A percentile compares a stretch with the other conserved stretches of the same genome.
phyloP scores from a whole-genome alignment of 2,329 filamentous ascomycete species.

The Nemania abortiva region DNA sequence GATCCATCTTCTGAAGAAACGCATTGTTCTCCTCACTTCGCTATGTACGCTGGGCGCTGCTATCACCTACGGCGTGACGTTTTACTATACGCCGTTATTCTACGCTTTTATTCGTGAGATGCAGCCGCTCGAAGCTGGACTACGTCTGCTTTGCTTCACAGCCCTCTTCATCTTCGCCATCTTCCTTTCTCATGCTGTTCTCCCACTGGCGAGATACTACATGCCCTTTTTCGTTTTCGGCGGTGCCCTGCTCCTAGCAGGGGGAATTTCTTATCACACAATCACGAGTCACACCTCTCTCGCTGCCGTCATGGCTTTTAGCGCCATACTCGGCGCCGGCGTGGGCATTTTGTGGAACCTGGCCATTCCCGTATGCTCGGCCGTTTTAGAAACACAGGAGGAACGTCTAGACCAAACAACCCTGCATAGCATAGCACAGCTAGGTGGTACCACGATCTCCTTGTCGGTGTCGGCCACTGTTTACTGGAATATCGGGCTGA shows the following conservation, averaged over 20 bases:
- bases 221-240: slow-evolving; percentile 50
- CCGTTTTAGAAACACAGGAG: slow-evolving; percentile 45
- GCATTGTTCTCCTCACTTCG: slow-evolving; percentile 58
- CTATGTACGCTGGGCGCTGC: slow-evolving; percentile 53
- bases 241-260: slow-evolving; percentile 46
- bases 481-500: slow-evolving; percentile 51
- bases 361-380: slow-evolving; percentile 49
- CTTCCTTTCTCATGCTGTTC: slow-evolving; percentile 51
- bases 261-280: slow-evolving; percentile 46
- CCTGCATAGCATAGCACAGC: slow-evolving; percentile 53
- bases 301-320: slow-evolving; percentile 50
- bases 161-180: slow-evolving; percentile 39
- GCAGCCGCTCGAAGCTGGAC: slow-evolving; percentile 54
- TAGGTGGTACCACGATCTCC: slow-evolving; percentile 48
- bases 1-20: slow-evolving; percentile 55
- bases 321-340: slow-evolving; percentile 51
- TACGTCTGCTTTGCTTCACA: slow-evolving; percentile 55
- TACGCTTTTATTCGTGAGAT: slow-evolving; percentile 63
- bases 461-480: slow-evolving; percentile 49
- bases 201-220: slow-evolving; percentile 56
- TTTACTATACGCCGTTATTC: slow-evolving; percentile 66
- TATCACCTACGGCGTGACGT: slow-evolving; percentile 53
- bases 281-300: slow-evolving; percentile 45
- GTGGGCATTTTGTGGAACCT: slow-evolving; percentile 52
- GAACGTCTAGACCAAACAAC: slow-evolving; percentile 49